A percentile compares a stretch with the other conserved stretches of the same genome.
Evolutionary conservation across 179 eudicot genomes (phyloP).

Genomic region (Drosera spatulata): DNA sequence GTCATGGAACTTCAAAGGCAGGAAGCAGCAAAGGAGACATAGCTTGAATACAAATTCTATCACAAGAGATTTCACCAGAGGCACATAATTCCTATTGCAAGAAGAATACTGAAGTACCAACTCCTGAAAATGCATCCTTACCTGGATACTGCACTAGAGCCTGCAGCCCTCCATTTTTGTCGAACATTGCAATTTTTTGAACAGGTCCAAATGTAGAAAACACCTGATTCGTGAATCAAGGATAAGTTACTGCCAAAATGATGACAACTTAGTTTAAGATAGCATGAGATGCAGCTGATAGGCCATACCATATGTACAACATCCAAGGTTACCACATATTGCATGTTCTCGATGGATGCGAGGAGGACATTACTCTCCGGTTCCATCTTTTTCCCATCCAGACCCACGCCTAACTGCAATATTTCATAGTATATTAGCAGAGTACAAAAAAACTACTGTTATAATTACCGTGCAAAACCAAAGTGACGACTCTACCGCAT

Average conservation of each 20-base stretch:
- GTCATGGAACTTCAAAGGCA: too few species aligned
- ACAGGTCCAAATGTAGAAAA: conserved; percentile 93
- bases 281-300: not conserved
- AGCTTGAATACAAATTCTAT: too few species aligned
- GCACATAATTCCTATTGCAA: too few species aligned
- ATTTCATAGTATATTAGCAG: not conserved
- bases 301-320: conserved; percentile 77
- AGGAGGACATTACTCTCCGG: conserved; percentile 94
- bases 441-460: not conserved
- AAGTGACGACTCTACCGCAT: too few species aligned
- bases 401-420: conserved; percentile 41
- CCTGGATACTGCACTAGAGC: conserved; percentile 97
- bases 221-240: conserved; percentile 34
- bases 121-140: conserved; percentile 7
- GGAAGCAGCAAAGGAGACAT: too few species aligned
- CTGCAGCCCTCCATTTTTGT: conserved; percentile 93
- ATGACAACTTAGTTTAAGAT: not conserved
- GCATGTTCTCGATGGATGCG: conserved; percentile 96
- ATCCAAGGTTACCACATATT: conserved; percentile 87
- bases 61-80: too few species aligned
- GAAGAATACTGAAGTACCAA: too few species aligned
- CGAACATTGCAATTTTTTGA: conserved; percentile 98
- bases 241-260: not conserved
- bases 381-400: conserved; percentile 82
- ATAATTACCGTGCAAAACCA: not conserved